Evolutionary conservation across 768 basidiomycete genomes (phyloP), one percentile per base, ranked within the genome.

Genomic region (Trametes sanguinea): DNA sequence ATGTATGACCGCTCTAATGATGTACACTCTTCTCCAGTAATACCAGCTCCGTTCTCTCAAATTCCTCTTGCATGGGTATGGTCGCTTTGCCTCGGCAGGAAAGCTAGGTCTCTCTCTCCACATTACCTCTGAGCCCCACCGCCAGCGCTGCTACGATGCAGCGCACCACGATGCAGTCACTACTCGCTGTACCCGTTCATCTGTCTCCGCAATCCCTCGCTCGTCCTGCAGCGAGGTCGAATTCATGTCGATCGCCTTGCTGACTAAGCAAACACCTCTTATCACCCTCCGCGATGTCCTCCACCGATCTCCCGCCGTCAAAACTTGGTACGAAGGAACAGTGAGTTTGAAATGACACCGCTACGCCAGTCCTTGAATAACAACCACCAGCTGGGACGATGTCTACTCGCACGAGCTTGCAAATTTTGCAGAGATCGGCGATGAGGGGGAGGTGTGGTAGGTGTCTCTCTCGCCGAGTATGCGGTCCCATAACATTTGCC

Each of bases 391-490:
- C 72, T 94, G 92, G 92, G 89, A 94, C 69, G 67, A 77, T 45
- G 86, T 90, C 7, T 94, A 94, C 72, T 77, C 85, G 42, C 78
- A 80, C 44, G 92, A 94, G 68, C 74, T 93, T 35, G 72, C 70
- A 40, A 89, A 90, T 68, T 94, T 92, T 63, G 76, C 84, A 33
- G 92, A 92, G 53, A 84, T 85, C 33, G 87, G 89, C 17, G 90
- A 94, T 69, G 90, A 92, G 72, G 92, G 92, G 39, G 92, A 94
- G 73, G 79, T 92, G 29, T 94, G 92, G 92, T 91, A 64, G 57
- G 82, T 72, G 14, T n/a, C n/a, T n/a, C 13, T 39, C 16, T 39
- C 14, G 17, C 10, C n/a, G 45, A 32, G 17, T 11, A 37, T 6
- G 6, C 6, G 11, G 6, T 37, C 35, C 22, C 22, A 22, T 22